A percentile compares a stretch with the other conserved stretches of the same genome.
Evolutionary conservation across 257 asterid species (phyloP).

Genomic region (Cinchona pubescens): DNA sequence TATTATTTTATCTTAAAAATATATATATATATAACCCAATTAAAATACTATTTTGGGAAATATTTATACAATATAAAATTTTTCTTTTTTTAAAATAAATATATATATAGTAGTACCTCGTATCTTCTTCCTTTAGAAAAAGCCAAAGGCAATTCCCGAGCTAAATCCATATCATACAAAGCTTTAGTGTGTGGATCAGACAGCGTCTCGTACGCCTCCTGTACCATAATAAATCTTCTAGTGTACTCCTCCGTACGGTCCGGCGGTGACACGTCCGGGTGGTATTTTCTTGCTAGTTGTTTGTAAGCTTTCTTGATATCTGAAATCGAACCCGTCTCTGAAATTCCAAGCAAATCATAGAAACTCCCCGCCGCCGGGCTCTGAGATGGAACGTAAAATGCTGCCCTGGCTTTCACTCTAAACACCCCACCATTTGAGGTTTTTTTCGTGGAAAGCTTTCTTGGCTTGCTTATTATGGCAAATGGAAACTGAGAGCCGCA

Average conservation of each 20-base stretch:
- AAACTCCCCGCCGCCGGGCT: constrained; percentile 27
- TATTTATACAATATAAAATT: too few species aligned
- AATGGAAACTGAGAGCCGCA: constrained; percentile 8
- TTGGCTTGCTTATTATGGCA: neutral
- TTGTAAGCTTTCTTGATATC: constrained; percentile 64
- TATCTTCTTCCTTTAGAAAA: constrained; percentile 18
- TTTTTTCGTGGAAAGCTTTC: too few species aligned
- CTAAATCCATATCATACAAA: constrained; percentile 47
- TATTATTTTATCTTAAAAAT: too few species aligned
- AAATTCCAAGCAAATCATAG: constrained; percentile 52
- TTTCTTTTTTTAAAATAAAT: too few species aligned
- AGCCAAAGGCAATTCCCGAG: constrained; percentile 20
- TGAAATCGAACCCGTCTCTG: constrained; percentile 32
- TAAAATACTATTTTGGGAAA: too few species aligned
- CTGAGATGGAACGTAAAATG: constrained; percentile 24
- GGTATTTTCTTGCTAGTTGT: constrained; percentile 50
- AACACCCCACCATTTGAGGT: too few species aligned
- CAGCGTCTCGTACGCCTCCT: constrained; percentile 56
- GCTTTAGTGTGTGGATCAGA: constrained; percentile 47
- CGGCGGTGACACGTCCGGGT: constrained; percentile 70
- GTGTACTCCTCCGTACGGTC: constrained; percentile 54
- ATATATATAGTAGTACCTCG: too few species aligned
- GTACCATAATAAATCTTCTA: constrained; percentile 42
- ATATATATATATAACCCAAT: too few species aligned
- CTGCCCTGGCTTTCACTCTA: constrained; percentile 24